Evolutionary conservation across 768 basidiomycete genomes (phyloP), one percentile per base, ranked within the genome.

Genomic region (Tricholoma matsutake): DNA sequence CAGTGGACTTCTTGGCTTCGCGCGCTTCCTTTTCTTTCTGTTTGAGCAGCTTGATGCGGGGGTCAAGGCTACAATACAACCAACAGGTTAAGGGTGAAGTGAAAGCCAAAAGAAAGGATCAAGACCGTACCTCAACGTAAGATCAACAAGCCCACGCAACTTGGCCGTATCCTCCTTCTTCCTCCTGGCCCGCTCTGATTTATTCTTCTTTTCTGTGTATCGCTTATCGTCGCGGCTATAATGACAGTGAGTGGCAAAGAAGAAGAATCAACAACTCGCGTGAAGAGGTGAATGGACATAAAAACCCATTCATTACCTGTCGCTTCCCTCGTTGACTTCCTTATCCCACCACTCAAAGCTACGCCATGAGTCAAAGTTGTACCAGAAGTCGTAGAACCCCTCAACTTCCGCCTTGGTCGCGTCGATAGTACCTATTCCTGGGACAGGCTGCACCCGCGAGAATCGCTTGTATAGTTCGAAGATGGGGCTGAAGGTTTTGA

Each of bases 191-290:
- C 96, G 94, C 77, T 99, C 96, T 5, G 92, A 77, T 77, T 97
- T 98, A 86, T 99, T 99, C 84, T 99, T 99, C 83, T 98, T 98
- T 78, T 98, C 96, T 16, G 94, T 95, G 78, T 96, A 97, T 31
- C 96, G 90, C 78, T 98, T 98, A 75, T 99, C 96, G 74, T 98
- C 96, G 60, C 96, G 96, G 71, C 94, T 96, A 32, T n/a, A 25
- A 1, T 18, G 41, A 28, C 11, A 28, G 13, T 28, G 16, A 11
- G 6, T 41, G 22, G 4, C 13, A 14, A n/a, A n/a, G n/a, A n/a
- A n/a, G n/a, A n/a, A n/a, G 11, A 13, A 49, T 25, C 22, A 25
- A 28, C 22, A 14, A 25, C 4, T 3, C 13, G 11, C 43, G 5
- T 18, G 41, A 52, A 47, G 32, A 51, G 10, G 18, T 25, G 22